Conservation (phyloP, 345 rosid genomes). For the Carallia brachiata region DNA sequence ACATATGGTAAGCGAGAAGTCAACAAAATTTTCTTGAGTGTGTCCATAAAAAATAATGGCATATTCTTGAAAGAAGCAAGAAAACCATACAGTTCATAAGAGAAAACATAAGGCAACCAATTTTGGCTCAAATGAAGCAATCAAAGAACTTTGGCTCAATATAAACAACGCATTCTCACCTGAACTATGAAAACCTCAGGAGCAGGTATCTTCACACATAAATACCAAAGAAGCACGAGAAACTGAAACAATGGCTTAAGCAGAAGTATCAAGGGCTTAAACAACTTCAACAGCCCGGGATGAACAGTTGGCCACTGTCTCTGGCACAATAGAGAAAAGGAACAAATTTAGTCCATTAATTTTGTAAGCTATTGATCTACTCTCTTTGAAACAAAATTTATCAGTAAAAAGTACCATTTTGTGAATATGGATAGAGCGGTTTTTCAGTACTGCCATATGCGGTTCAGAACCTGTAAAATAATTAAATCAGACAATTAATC, state of each 20-base stretch:
- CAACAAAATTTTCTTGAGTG: too few relatives aligned
- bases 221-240: conserved; percentile 76
- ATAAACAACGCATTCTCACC: conserved; percentile 39
- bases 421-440: conserved; percentile 72
- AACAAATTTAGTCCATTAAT: background rate
- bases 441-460: conserved; percentile 60
- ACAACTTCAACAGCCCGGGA: conserved; percentile 52
- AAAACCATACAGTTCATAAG: too few relatives aligned
- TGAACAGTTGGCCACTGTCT: conserved; percentile 53
- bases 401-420: conserved; percentile 58
- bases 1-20: too few relatives aligned
- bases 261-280: conserved; percentile 62
- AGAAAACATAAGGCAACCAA: too few relatives aligned
- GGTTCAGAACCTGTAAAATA: conserved; percentile 71
- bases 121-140: background rate
- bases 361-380: background rate
- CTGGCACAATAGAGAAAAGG: conserved; percentile 29
- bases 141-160: background rate
- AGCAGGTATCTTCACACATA: conserved; percentile 63
- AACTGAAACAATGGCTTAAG: conserved; percentile 83
- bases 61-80: too few relatives aligned
- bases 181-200: conserved; percentile 89
- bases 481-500: background rate
- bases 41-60: too few relatives aligned
- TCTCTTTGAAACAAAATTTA: conserved; percentile 6